Evolutionary conservation across 495 filamentous ascomycete species (phyloP).

Genomic region (Tuber melanosporum): DNA sequence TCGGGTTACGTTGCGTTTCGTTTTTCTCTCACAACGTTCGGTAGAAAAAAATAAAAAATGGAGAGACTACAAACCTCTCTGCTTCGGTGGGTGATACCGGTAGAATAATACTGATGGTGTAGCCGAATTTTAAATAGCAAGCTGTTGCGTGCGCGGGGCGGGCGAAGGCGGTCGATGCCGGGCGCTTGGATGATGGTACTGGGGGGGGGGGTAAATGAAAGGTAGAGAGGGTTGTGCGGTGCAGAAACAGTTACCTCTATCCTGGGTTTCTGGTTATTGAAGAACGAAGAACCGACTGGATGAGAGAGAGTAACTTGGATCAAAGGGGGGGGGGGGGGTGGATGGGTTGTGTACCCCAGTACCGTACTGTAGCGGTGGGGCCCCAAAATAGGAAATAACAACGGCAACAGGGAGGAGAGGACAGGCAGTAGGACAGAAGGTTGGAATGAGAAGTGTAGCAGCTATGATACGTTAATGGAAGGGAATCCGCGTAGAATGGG

Average conservation of each 20-base stretch:
- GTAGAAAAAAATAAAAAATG: background rate
- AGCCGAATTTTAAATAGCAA: slow-evolving; percentile 18
- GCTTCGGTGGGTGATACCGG: slow-evolving; percentile 18
- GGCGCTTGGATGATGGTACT: slow-evolving; percentile 31
- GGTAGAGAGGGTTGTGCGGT: background rate
- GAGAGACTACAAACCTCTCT: slow-evolving; percentile 8
- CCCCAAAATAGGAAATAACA: background rate
- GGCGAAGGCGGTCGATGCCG: slow-evolving; percentile 25
- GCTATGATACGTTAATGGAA: background rate
- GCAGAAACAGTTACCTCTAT: slow-evolving; percentile 2
- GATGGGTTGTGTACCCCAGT: background rate
- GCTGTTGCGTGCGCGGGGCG: slow-evolving; percentile 32
- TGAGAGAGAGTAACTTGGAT: background rate
- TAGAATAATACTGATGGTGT: slow-evolving; percentile 20
- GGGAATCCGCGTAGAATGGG: background rate
- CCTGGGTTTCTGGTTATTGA: background rate
- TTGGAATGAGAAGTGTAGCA: background rate
- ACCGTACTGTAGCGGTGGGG: background rate
- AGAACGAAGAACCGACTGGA: background rate
- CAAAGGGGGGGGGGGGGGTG: background rate
- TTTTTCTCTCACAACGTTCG: background rate
- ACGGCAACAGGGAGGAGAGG: background rate
- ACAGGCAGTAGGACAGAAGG: background rate
- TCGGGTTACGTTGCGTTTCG: background rate
- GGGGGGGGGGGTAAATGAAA: background rate